Base-by-base conservation (phyloP, 179 eudicot genomes). In the Heliamphora pulchella region DNA sequence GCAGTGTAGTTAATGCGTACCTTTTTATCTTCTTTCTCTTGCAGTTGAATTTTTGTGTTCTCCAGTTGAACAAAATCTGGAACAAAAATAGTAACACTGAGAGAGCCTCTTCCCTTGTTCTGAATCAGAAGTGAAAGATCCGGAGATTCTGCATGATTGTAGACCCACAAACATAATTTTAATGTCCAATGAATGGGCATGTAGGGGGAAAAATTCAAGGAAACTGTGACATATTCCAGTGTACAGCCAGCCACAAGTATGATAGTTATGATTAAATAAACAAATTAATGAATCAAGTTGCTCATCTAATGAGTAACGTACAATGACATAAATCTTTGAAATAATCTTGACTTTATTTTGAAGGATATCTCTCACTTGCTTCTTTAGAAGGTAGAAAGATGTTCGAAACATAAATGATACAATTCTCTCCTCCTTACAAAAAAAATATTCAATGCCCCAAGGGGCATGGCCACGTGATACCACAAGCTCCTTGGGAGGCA, bases 71-170 rank as follows among this genome's bases (percentile, higher is more conserved):
- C 97, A 85, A 81, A 88, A 65, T 82, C 83, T 71, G 97, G 93
- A 78, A 94, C 94, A 18, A 85, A 76, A 78, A 93, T 92, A 46
- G 78, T 69, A 51, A 92, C 85, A 54, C 47, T 83, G 13, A 88
- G 83, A 73, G 88, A 75, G 39, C 74, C 87, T 63, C 86, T 86
- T 81, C 93, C 97, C 81, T 84, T 90, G 84, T 93, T 93, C 85
- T 86, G 93, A 84, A 93, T 89, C 80, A 92, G 84, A 77, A 93
- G 94, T 72, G 93, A 92, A 73, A 93, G 93, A 18, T 89, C 90
- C 44, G 97, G 94, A 80, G 97, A 93, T 66, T 93, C 97, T 93
- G 93, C 70, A 73, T 59, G 73, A 80, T 15, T 14, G 76, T 5
- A 61, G 66, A 75, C 55, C 69, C 57, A 71, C 71, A 71, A 46